Evolutionary conservation across 2,329 filamentous ascomycete species (phyloP), one percentile per base, ranked within the genome.

Genomic region (Atkinsonella hypoxylon): DNA sequence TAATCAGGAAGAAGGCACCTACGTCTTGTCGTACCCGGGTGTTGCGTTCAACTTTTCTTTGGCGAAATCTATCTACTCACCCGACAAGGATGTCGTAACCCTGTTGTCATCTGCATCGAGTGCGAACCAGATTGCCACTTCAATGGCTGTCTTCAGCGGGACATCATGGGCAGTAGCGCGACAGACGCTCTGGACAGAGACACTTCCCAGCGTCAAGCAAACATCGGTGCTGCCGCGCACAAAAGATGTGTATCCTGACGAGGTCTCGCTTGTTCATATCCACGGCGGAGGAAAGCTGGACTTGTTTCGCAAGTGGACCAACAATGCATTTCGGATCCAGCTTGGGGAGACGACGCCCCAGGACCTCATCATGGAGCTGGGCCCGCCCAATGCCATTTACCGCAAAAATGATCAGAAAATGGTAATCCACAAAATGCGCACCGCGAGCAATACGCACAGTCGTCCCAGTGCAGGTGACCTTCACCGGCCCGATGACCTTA

Each of bases 321-420:
- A 71, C 41, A 74, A 75, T 32, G 77, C 81, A 0, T 80, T 89
- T 51, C 82, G 78, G 70, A 84, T 98, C 50, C 75, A 74, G 2
- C 73, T 98, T 0, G 89, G 89, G 44, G 82, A 93, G 62, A 97
- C 91, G 0, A 94, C 88, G 1, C 87, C 89, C 0, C 93, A 98
- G 68, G 89, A 97, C 58, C 72, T 98, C 2, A 80, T 97, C 18
- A 85, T 87, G 52, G 90, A 95, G 61, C 77, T 98, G 8, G 93
- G 93, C 0, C 89, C 93, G 5, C 93, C 93, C 1, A 91, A 96
- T 64, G 88, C 90, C 18, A 94, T 95, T 43, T 96, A 96, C 67
- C 81, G 87, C 55, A 95, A 95, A 69, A 88, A 86, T 60, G 89
- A 95, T 63, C 84, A 89, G 63, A 81, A 88, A 46, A 85, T 96